Evolutionary conservation across 257 asterid genomes (phyloP).

Genomic region (Solanum chmielewskii): DNA sequence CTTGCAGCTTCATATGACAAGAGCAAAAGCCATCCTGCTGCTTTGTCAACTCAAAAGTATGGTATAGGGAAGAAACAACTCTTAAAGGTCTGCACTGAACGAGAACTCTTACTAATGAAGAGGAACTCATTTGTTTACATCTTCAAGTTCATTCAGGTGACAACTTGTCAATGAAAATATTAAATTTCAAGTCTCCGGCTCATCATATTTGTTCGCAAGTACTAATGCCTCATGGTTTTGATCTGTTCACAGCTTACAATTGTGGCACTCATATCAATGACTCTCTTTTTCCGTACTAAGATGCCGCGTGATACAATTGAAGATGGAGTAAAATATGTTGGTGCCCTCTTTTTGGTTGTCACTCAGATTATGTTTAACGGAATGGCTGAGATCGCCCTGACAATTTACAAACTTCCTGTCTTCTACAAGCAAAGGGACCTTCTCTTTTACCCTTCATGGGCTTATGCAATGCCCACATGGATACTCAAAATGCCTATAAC

Average conservation of each 20-base stretch:
- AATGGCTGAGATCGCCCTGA: slow-evolving; percentile 21
- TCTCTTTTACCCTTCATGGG: slow-evolving; percentile 38
- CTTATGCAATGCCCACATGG: slow-evolving; percentile 29
- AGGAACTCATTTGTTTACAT: slow-evolving; percentile 32
- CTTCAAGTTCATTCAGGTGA: slow-evolving; percentile 9
- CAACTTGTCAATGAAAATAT: neutral
- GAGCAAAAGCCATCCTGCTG: slow-evolving; percentile 38
- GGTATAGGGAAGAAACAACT: slow-evolving; percentile 19
- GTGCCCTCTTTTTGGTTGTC: slow-evolving; percentile 12
- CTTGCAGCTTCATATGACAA: slow-evolving; percentile 27
- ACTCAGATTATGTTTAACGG: slow-evolving; percentile 23
- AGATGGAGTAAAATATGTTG: slow-evolving; percentile 18
- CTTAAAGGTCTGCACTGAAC: slow-evolving; percentile 15
- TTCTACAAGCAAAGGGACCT: slow-evolving; percentile 42
- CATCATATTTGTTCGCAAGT: neutral
- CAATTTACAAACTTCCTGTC: slow-evolving; percentile 32
- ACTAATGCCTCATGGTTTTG: neutral
- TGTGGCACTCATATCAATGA: slow-evolving; percentile 20
- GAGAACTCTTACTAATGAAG: slow-evolving; percentile 38
- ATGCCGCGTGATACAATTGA: slow-evolving; percentile 11
- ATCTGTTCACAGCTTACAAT: neutral
- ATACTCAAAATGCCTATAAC: slow-evolving; percentile 28
- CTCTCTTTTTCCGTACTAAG: slow-evolving; percentile 25
- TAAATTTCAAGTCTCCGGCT: neutral
- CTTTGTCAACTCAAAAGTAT: slow-evolving; percentile 23